These are phyloP conservation scores for Glycine tomentella DNA, from an alignment of 306 rosid species.

Conservation along the genomic window DNA sequence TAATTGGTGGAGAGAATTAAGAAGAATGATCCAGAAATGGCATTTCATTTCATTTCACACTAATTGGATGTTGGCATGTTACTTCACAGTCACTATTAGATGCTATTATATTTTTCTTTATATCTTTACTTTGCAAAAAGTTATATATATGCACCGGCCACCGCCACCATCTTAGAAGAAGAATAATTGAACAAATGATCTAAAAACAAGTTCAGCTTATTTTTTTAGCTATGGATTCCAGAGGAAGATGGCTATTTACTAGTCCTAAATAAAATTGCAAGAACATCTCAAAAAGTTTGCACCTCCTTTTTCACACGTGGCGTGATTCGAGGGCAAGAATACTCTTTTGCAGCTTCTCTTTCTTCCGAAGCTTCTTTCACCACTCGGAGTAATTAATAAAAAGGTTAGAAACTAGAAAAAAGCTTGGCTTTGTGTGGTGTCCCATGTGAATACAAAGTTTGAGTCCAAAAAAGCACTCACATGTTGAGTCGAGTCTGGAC, in stretches of 20 bases:
- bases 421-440: constrained; percentile 3
- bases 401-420: constrained; percentile 1
- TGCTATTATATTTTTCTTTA: constrained; percentile 17
- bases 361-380: constrained; percentile 18
- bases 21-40: constrained; percentile 49
- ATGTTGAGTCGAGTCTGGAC: constrained; percentile 9
- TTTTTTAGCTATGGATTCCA: constrained; percentile 36
- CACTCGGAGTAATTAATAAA: background rate
- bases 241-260: background rate
- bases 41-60: constrained; percentile 40
- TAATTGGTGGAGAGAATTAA: too few species aligned
- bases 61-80: constrained; percentile 41
- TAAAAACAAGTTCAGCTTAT: background rate
- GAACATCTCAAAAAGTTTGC: constrained; percentile 21
- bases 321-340: constrained; percentile 28
- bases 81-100: constrained; percentile 39
- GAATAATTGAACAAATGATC: constrained; percentile 22
- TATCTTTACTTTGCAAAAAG: constrained; percentile 39
- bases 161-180: constrained; percentile 5
- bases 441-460: constrained; percentile 40
- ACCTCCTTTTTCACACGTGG: constrained; percentile 23
- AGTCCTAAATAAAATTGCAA: background rate
- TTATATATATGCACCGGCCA: constrained; percentile 32
- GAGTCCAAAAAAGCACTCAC: constrained; percentile 40
- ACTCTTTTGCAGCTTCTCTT: background rate